Conservation (phyloP, 2,329 filamentous ascomycete species). For the Microdochium bolleyi region DNA sequence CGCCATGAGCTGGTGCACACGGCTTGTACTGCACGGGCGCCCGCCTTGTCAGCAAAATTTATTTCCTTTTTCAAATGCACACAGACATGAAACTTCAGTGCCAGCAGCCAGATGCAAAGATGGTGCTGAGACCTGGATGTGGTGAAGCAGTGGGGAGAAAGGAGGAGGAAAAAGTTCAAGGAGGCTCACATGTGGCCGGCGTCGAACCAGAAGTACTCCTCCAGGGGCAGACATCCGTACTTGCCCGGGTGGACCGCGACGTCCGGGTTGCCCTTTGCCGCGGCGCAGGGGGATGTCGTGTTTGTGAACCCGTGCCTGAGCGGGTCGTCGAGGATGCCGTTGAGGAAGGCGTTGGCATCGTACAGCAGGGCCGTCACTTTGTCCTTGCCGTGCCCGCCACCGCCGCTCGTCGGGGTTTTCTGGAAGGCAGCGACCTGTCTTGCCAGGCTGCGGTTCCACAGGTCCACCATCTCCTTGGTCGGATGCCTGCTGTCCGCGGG, state of each 20-base stretch:
- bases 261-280: slow-evolving; percentile 11
- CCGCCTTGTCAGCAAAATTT: not conserved
- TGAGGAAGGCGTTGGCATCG: slow-evolving; percentile 22
- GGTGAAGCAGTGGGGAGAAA: not conserved
- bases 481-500: slow-evolving; percentile 23
- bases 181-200: slow-evolving; percentile 15
- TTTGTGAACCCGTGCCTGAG: slow-evolving; percentile 17
- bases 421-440: not conserved
- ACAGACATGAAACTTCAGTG: no score
- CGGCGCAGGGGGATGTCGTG: slow-evolving; percentile 16
- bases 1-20: not conserved
- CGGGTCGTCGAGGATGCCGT: slow-evolving; percentile 17
- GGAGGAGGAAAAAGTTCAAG: not conserved
- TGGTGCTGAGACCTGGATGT: not conserved
- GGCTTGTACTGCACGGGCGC: not conserved
- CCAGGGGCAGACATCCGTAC: slow-evolving; percentile 18
- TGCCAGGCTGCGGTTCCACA: slow-evolving; percentile 32
- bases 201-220: slow-evolving; percentile 23
- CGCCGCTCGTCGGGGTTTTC: slow-evolving; percentile 15
- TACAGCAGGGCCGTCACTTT: slow-evolving; percentile 16
- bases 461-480: slow-evolving; percentile 34
- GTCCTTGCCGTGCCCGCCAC: slow-evolving; percentile 18
- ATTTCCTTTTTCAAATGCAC: no score
- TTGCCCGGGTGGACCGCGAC: slow-evolving; percentile 11
- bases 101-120: not conserved